These are phyloP conservation scores for Stagonosporopsis vannaccii DNA, from an alignment of 2,329 filamentous ascomycete genomes.

Conservation along the genomic window DNA sequence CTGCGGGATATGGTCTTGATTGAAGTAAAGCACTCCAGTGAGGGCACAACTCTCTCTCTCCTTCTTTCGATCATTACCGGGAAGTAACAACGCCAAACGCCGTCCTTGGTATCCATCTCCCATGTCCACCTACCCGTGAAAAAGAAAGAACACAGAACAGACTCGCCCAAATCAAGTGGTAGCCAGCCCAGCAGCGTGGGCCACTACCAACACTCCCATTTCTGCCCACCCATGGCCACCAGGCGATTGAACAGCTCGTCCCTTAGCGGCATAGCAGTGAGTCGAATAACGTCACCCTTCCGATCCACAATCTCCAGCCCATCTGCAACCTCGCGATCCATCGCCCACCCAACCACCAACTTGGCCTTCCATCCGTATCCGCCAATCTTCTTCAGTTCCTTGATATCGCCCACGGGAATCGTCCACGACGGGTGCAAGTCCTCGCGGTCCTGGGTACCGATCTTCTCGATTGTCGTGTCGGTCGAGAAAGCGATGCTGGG, in stretches of 20 bases:
- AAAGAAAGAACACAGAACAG: no score
- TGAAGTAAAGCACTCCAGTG: no score
- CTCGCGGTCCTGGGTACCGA: conserved; percentile 57
- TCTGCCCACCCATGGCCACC: conserved; percentile 78
- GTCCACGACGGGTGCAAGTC: conserved; percentile 70
- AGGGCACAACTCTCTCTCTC: no score
- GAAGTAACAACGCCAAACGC: no score
- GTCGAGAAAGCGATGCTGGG: conserved; percentile 73
- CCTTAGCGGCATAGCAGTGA: conserved; percentile 75
- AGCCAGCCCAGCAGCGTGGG: no score
- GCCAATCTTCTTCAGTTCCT: conserved; percentile 78
- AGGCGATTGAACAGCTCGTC: conserved; percentile 85
- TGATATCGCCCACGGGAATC: conserved; percentile 73
- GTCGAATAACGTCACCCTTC: conserved; percentile 62
- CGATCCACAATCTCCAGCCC: conserved; percentile 72
- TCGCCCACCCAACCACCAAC: conserved; percentile 80
- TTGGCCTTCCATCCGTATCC: conserved; percentile 87
- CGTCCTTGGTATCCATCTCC: no score
- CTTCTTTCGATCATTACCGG: no score
- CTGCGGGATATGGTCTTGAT: no score
- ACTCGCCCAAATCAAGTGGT: no score
- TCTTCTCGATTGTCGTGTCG: conserved; percentile 57
- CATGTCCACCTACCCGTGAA: no score
- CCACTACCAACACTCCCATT: conserved; percentile 80
- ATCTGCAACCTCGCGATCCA: conserved; percentile 76